A percentile compares a stretch with the other conserved stretches of the same genome.
These are phyloP conservation scores for Xylariaceae sp. DNA, from an alignment of 2,329 filamentous ascomycete species.

Conservation along the genomic window DNA sequence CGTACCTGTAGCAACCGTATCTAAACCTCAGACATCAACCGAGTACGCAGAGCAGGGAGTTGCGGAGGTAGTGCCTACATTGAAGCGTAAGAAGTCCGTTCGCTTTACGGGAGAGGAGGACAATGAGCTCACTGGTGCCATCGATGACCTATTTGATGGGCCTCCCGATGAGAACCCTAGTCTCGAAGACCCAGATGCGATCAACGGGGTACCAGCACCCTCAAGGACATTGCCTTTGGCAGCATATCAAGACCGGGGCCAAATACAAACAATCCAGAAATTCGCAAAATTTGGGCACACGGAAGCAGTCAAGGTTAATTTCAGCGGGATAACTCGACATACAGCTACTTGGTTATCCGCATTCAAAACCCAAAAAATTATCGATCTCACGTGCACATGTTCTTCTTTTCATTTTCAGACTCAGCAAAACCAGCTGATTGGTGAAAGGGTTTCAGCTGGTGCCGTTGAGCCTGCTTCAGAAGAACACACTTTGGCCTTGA, in stretches of 20 bases:
- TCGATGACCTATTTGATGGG: conserved; percentile 19
- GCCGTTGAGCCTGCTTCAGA: conserved; percentile 26
- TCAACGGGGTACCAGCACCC: neutral
- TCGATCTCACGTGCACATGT: conserved; percentile 37
- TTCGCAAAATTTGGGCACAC: conserved; percentile 36
- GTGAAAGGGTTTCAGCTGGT: conserved; percentile 34
- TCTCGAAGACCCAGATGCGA: neutral
- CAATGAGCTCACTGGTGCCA: conserved; percentile 28
- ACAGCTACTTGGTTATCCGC: conserved; percentile 33
- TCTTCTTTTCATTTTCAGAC: conserved; percentile 35
- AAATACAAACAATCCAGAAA: conserved; percentile 36
- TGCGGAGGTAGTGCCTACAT: conserved; percentile 10
- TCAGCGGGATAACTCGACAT: conserved; percentile 36
- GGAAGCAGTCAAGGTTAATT: conserved; percentile 33
- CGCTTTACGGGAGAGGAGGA: conserved; percentile 43
- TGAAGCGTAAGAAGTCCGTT: conserved; percentile 48
- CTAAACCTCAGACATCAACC: conserved; percentile 13
- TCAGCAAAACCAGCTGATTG: conserved; percentile 23
- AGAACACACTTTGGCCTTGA: conserved; percentile 25
- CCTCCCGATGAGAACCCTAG: neutral
- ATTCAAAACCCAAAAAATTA: conserved; percentile 33
- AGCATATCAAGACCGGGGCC: conserved; percentile 36
- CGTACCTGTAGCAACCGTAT: neutral
- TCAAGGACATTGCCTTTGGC: conserved; percentile 34
- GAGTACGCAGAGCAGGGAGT: neutral